phyloP scores from a whole-genome alignment of 208 protist genomes.

The Acanthamoeba quina region DNA sequence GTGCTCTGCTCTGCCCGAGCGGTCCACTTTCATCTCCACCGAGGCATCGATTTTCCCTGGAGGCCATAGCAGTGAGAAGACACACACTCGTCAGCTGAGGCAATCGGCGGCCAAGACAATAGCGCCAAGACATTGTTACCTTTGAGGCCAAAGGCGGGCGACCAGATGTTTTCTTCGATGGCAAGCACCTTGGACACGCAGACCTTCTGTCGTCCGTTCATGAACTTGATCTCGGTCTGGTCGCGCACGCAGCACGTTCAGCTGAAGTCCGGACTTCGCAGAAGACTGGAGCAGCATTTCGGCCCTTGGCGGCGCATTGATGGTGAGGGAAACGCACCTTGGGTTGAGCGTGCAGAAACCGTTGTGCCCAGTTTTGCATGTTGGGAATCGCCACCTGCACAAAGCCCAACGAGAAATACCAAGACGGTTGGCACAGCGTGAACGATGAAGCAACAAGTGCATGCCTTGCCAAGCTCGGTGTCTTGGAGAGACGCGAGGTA shows the following conservation, averaged over 20 bases:
- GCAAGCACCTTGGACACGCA: constrained; percentile 78
- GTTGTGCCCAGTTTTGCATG: constrained; percentile 70
- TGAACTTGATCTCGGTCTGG: constrained; percentile 30
- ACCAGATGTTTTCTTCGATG: constrained; percentile 87
- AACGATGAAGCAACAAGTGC: no score
- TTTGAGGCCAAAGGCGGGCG: constrained; percentile 84
- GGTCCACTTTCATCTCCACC: constrained; percentile 77
- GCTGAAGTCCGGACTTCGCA: neutral
- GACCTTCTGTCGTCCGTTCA: constrained; percentile 57
- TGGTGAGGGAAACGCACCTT: neutral
- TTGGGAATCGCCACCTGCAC: constrained; percentile 40
- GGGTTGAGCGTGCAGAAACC: constrained; percentile 10
- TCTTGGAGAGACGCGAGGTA: neutral
- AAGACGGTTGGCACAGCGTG: neutral
- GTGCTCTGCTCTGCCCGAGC: neutral
- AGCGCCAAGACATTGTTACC: constrained; percentile 50
- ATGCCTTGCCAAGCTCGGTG: no score
- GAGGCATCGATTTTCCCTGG: constrained; percentile 78
- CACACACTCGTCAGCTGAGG: neutral
- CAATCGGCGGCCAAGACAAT: neutral
- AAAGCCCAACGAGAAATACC: neutral
- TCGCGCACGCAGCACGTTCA: neutral
- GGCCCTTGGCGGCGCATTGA: neutral
- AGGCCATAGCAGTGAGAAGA: neutral
- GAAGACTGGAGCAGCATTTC: neutral